Evolutionary conservation across 1,139 yeast species (phyloP), one percentile per base, ranked within the genome.

Genomic region (Fermentozyma sake): DNA sequence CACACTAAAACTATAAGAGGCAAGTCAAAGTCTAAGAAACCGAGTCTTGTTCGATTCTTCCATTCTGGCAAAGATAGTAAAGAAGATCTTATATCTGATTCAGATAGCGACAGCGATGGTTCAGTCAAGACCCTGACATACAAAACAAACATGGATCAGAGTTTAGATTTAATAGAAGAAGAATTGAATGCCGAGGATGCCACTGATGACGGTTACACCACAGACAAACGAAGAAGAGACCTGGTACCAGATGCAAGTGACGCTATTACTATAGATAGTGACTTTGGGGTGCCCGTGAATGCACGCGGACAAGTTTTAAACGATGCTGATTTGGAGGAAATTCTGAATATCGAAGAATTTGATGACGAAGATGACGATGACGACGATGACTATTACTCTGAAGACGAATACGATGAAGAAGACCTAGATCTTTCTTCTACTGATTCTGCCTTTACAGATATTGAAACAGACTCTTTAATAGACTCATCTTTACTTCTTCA

Each of bases 401-500:
- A 34, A 10, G 37, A 33, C 3, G 30, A 22, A 17, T 40, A 33
- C 14, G 32, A 32, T 10, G 39, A 40, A 13, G 35, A 48, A 15
- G 46, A 38, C 10, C 50, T 42, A 6, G 64, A 55, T 10, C 43
- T 40, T 1, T 53, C 61, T 0, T 55, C 68, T 1, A 41, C 55
- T 2, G 71, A 65, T 30, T 64, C 71, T 1, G 70, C 70, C 4
- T 66, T 66, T 33, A 66, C 72, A 1, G 72, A 66, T 32, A 56
- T 66, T 12, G 71, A 66, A 30, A 55, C 59, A 4, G 68, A 59
- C 26, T 62, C 71, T 1, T 44, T 63, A 16, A 33, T 58, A 22
- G 63, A 56, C 20, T 49, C 63, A 4, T 58, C 67, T 0, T 36
- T 56, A 10, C 29, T 61, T 17, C 41, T 55, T 11, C 58, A 50